Conservation (phyloP, 2,329 filamentous ascomycete species). For the Alternaria brassicicola region DNA sequence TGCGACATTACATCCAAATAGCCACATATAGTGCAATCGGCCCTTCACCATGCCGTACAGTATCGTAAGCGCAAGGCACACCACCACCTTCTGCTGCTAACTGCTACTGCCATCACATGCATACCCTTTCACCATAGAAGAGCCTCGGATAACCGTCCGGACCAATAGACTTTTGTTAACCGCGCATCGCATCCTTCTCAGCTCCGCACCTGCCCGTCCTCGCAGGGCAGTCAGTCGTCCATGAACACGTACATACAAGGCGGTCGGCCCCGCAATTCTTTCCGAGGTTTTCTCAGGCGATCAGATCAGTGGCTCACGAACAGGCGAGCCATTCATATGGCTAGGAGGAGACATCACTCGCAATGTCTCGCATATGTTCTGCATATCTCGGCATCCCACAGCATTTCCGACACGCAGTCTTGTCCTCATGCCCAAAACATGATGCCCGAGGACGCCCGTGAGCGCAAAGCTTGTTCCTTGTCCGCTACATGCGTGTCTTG, state of each 20-base stretch:
- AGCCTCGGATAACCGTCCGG: slow-evolving; percentile 1
- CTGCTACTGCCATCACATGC: not conserved
- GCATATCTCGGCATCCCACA: not conserved
- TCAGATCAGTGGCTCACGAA: not conserved
- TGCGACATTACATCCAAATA: not conserved
- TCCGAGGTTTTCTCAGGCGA: not conserved
- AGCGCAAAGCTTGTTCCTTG: not conserved
- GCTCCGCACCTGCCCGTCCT: not conserved
- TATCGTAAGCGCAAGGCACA: slow-evolving; percentile 18
- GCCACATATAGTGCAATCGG: slow-evolving; percentile 8
- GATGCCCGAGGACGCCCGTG: not conserved
- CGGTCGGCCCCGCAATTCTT: not conserved
- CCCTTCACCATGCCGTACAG: slow-evolving; percentile 17
- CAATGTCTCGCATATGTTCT: slow-evolving; percentile 4
- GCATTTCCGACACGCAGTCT: not conserved
- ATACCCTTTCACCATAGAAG: not conserved
- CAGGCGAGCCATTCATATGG: not conserved
- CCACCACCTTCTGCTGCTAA: not conserved
- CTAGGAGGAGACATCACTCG: not conserved
- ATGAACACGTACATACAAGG: slow-evolving; percentile 3
- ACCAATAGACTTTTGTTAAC: not conserved
- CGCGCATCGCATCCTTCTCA: not conserved
- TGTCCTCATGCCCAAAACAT: not conserved
- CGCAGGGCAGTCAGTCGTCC: slow-evolving; percentile 1
- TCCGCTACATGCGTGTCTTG: slow-evolving; percentile 1